These are phyloP conservation scores for Fusarium irregulare DNA, from an alignment of 2,329 filamentous ascomycete species.

Conservation along the genomic window DNA sequence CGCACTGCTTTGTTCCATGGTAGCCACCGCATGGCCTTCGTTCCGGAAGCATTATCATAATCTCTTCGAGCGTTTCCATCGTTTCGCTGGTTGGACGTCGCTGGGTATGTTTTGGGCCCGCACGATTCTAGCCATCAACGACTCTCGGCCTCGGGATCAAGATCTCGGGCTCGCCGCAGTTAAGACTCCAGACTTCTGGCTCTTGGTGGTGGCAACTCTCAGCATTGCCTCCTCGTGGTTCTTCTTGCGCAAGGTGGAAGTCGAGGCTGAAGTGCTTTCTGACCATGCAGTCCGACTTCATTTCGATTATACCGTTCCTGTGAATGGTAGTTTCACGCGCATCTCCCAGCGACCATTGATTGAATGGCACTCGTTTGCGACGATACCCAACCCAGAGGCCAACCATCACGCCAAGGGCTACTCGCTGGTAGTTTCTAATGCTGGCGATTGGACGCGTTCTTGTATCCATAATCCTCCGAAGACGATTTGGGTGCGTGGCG, in stretches of 20 bases:
- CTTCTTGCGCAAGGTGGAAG: slow-evolving; percentile 73
- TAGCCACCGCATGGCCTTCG: slow-evolving; percentile 71
- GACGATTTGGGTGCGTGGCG: slow-evolving; percentile 74
- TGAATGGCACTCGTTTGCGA: slow-evolving; percentile 83
- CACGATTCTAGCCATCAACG: slow-evolving; percentile 65
- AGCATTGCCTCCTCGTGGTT: slow-evolving; percentile 80
- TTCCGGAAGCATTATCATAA: slow-evolving; percentile 74
- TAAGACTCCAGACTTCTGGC: slow-evolving; percentile 69
- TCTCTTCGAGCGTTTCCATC: slow-evolving; percentile 76
- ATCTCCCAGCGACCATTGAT: slow-evolving; percentile 71
- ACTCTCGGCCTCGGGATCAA: slow-evolving; percentile 51
- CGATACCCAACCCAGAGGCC: slow-evolving; percentile 68
- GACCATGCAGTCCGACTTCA: slow-evolving; percentile 77
- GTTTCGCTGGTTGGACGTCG: slow-evolving; percentile 77
- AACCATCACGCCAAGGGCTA: slow-evolving; percentile 59
- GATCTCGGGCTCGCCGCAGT: slow-evolving; percentile 53
- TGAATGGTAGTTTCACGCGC: slow-evolving; percentile 60
- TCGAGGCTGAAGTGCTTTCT: slow-evolving; percentile 75
- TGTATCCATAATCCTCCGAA: slow-evolving; percentile 71
- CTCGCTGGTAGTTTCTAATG: slow-evolving; percentile 76
- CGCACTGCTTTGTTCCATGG: slow-evolving; percentile 67
- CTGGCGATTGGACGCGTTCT: slow-evolving; percentile 78
- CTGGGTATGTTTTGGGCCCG: slow-evolving; percentile 74
- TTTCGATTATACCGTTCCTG: slow-evolving; percentile 71
- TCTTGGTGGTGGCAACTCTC: slow-evolving; percentile 71